Conservation (phyloP, 1,284 basidiomycete species). For the Mycosarcoma mackinlayi region DNA sequence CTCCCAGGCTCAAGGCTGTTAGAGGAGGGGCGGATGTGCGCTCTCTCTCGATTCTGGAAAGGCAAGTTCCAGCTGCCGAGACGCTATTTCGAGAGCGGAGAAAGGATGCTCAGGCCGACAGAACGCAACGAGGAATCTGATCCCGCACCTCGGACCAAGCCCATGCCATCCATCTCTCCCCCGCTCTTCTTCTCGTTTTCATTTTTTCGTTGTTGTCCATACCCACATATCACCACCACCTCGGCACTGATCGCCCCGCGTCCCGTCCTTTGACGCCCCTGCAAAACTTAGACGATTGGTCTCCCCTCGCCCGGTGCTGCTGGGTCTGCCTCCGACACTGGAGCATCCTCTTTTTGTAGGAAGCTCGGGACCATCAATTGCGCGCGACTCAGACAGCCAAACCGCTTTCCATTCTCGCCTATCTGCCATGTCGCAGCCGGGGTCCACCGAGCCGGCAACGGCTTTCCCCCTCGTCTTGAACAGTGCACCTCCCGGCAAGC, state of each 20-base stretch:
- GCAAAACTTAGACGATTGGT: too few species aligned
- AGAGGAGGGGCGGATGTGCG: slow-evolving; percentile 3
- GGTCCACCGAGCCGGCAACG: slow-evolving; percentile 10
- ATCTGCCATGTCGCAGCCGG: slow-evolving; percentile 29
- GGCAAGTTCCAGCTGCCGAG: slow-evolving; percentile 11
- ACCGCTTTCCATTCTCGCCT: too few species aligned
- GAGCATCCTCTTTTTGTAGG: slow-evolving; percentile 1
- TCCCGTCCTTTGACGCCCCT: too few species aligned
- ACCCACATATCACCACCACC: too few species aligned
- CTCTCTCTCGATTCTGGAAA: slow-evolving; percentile 1
- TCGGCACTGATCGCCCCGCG: too few species aligned
- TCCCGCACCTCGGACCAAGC: too few species aligned
- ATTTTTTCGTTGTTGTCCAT: too few species aligned
- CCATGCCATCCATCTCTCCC: too few species aligned
- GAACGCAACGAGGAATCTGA: too few species aligned
- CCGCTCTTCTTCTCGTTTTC: too few species aligned
- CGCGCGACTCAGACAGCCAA: too few species aligned
- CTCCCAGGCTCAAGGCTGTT: slow-evolving; percentile 7
- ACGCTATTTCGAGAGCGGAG: slow-evolving; percentile 19
- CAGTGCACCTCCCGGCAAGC: slow-evolving; percentile 1
- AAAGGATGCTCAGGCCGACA: slow-evolving; percentile 6
- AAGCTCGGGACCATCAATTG: neutral
- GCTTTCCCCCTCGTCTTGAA: slow-evolving; percentile 5
- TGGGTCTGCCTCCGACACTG: slow-evolving; percentile 1
- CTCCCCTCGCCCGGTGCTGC: neutral